These are phyloP conservation scores for Agrocybe pediades DNA, from an alignment of 768 basidiomycete species.

Conservation along the genomic window DNA sequence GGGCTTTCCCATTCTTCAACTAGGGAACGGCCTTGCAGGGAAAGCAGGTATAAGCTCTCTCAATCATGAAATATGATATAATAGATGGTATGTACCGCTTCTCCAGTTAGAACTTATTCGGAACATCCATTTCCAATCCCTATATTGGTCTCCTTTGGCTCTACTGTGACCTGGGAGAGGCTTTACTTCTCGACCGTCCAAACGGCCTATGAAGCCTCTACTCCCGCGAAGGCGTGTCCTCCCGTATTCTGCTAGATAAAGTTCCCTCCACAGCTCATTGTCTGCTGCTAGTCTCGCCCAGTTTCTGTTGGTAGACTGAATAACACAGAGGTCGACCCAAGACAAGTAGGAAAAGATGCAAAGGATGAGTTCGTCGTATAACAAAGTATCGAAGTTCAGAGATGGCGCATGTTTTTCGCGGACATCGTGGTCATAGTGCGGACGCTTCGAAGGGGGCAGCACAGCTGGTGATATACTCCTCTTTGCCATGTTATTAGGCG, in stretches of 20 bases:
- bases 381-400: conserved; percentile 50
- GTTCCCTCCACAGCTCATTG: conserved; percentile 71
- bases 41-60: neutral
- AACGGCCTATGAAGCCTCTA: conserved; percentile 57
- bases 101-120: conserved; percentile 83
- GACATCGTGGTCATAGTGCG: conserved; percentile 30
- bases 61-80: conserved; percentile 14
- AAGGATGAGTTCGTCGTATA: conserved; percentile 79
- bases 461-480: conserved; percentile 47
- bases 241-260: conserved; percentile 68
- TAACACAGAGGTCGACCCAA: conserved; percentile 65
- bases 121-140: conserved; percentile 89
- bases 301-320: conserved; percentile 62
- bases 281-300: conserved; percentile 71
- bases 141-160: conserved; percentile 36
- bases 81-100: conserved; percentile 50
- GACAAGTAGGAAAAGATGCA: conserved; percentile 73
- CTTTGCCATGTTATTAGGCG: conserved; percentile 44
- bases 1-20: conserved; percentile 34
- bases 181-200: conserved; percentile 60
- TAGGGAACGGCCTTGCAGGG: conserved; percentile 60
- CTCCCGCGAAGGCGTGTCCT: conserved; percentile 68
- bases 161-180: conserved; percentile 57
- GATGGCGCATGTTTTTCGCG: conserved; percentile 13
- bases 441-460: conserved; percentile 62